Evolutionary conservation across 495 filamentous ascomycete species (phyloP).

Genomic region (Aspergillus saccharolyticus): DNA sequence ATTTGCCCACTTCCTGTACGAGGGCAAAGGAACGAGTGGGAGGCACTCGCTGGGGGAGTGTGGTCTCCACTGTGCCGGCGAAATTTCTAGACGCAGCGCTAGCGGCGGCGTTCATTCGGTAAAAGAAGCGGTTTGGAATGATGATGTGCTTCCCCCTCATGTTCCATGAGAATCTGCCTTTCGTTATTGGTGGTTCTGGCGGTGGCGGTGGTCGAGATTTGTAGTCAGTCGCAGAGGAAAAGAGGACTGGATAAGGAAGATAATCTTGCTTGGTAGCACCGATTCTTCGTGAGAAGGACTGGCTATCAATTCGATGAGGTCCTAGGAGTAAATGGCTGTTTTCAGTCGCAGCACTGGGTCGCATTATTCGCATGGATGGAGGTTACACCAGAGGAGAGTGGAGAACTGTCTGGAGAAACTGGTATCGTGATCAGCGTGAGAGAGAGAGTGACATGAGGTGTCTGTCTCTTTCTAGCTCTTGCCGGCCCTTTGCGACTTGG

Average conservation of each 20-base stretch:
- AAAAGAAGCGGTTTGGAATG: not conserved
- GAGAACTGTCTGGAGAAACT: not conserved
- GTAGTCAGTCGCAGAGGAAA: not conserved
- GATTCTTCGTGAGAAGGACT: not conserved
- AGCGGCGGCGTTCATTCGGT: constrained; percentile 16
- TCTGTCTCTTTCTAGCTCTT: not conserved
- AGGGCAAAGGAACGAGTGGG: not conserved
- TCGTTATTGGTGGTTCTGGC: not conserved
- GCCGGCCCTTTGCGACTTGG: not conserved
- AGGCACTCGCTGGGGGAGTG: not conserved
- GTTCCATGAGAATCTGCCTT: not conserved
- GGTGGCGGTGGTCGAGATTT: not conserved
- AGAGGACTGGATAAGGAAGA: not conserved
- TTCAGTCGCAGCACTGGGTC: not conserved
- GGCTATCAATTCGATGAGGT: not conserved
- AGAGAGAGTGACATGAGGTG: not conserved
- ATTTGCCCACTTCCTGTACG: not conserved
- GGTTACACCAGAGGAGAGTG: not conserved
- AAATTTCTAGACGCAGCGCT: constrained; percentile 21
- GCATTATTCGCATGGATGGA: not conserved
- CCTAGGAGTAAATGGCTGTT: not conserved
- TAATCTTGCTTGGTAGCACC: not conserved
- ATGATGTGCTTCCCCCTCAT: not conserved
- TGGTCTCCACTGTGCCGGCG: constrained; percentile 7
- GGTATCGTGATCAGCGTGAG: not conserved